phyloP scores from a whole-genome alignment of 169 alveolate genomes.

The Theileria luwenshuni region DNA sequence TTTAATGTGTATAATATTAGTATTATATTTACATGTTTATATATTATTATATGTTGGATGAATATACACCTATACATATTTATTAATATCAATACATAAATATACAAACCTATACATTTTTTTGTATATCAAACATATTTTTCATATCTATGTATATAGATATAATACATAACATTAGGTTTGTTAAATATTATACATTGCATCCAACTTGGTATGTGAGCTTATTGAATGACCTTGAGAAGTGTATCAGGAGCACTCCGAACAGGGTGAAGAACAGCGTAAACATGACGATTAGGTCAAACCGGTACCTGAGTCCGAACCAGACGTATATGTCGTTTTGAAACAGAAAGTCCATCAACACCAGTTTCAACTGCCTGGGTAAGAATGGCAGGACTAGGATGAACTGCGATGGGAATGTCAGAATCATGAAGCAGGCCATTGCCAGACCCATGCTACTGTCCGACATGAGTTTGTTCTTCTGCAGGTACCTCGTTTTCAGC shows the following conservation, averaged over 20 bases:
- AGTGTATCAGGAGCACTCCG: conserved; percentile 39
- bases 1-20: background rate
- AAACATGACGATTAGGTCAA: conserved; percentile 34
- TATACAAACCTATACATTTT: background rate
- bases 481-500: conserved; percentile 43
- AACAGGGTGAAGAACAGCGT: conserved; percentile 23
- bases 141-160: too few species aligned
- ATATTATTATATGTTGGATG: background rate
- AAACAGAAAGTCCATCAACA: conserved; percentile 31
- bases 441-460: conserved; percentile 56
- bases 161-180: too few species aligned
- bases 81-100: background rate
- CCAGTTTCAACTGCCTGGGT: conserved; percentile 17
- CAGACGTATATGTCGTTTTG: conserved; percentile 37
- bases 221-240: conserved; percentile 28
- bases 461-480: conserved; percentile 40
- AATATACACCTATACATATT: background rate
- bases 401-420: conserved; percentile 62
- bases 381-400: conserved; percentile 54
- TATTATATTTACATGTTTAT: background rate
- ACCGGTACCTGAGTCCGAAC: conserved; percentile 53
- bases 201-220: conserved; percentile 22
- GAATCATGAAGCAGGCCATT: conserved; percentile 40
- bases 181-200: conserved; percentile 13
- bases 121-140: too few species aligned